Evolutionary conservation across 345 rosid genomes (phyloP), one percentile per base, ranked within the genome.

Genomic region (Dimocarpus longan): DNA sequence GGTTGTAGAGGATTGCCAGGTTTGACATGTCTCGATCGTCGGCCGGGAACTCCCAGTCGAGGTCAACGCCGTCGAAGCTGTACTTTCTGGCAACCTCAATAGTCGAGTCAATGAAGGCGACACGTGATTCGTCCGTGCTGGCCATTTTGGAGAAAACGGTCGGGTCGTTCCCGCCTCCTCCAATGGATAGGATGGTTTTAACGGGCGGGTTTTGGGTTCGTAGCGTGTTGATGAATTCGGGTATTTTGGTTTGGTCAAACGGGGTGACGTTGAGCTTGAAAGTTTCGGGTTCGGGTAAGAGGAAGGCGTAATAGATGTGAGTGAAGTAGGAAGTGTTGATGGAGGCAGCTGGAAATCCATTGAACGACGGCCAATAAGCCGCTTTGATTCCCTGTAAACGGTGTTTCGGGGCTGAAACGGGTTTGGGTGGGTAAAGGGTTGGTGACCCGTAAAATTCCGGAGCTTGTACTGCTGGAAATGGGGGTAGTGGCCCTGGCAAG

Each of bases 31-130:
- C 88, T 40, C 42, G 10, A 7, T 73, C 70, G 37, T 79, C 69
- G 12, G 66, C 76, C 1, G 90, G 90, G 39, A 39, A 90, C 68
- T 88, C 93, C 89, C 89, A 90, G 43, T 90, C 89, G 3, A 88
- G 60, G 56, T 88, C 90, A 21, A 90, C 74, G 5, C 90, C 91
- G 43, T 86, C 86, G 11, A 86, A 86, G 0, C 80, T 78, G 19
- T 85, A 86, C 1, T 9, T 54, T 24, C 89, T 77, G 9, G 88
- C 90, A 1, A 84, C 39, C 69, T 83, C 79, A 10, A 89, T 86
- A 8, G 78, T 76, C 3, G 90, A 86, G 5, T 70, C 50, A 52
- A 86, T 85, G 75, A 90, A 86, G 5, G 57, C 26, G 11, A 70
- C 76, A 10, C 91, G 85, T 10, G 79, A 71, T 22, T 68, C 44